Evolutionary conservation across 805 yeast species (phyloP), one percentile per base, ranked within the genome.

Genomic region (Teunomyces atbi): DNA sequence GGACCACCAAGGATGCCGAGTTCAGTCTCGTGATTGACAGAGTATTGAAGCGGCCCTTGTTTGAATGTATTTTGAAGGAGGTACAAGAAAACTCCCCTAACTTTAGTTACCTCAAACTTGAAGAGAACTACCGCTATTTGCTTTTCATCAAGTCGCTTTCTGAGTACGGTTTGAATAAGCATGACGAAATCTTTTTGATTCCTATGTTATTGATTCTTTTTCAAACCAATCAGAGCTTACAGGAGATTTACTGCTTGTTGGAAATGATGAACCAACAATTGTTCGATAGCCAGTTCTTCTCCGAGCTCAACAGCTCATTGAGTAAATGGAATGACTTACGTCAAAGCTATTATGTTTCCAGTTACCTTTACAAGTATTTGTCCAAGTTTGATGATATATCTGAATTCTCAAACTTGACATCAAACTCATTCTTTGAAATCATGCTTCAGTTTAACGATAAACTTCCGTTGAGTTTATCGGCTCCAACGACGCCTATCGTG

Each of bases 401-500:
- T 15, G 76, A 72, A 50, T 71, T 71, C 52, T 66, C 62, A 20
- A 52, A 58, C 37, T 57, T 72, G 41, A 64, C 57, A 47, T 55
- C 66, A 1, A 60, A 50, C 13, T 50, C 52, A 5, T 55, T 72
- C 12, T 69, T 69, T 45, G 72, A 69, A 45, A 55, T 71, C 26
- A 38, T 71, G 10, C 45, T 57, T 30, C 76, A 70, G 47, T 52
- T 71, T n/a, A 70, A 69, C 54, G 77, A 72, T 55, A 62, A 62
- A 41, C 57, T 70, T 35, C 76, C 77, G 0, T 61, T 72, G 50
- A 71, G 76, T 57, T 57, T 71, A 29, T 67, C 73, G 15, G 76
- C 77, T 3, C 75, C 76, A 6, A 63, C 73, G 2, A 72, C 76
- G 3, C 76, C 77, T 16, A 57, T 69, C 5, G 36, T 59, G 15